phyloP scores from a whole-genome alignment of 805 yeast genomes.

The Kluyveromyces lactis region DNA sequence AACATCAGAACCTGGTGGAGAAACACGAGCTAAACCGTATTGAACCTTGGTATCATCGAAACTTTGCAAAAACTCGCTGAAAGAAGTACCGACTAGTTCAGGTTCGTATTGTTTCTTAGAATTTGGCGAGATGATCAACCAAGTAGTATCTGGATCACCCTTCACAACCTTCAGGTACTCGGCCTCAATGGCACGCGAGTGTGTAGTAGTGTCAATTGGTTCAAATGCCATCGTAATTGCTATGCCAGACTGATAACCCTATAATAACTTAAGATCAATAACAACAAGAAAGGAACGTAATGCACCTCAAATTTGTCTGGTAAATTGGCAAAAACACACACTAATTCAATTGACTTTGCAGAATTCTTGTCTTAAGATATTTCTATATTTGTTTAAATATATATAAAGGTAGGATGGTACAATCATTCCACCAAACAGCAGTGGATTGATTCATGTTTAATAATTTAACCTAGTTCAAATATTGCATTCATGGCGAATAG shows the following conservation, averaged over 20 bases:
- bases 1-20: constrained; percentile 88
- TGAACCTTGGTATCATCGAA: constrained; percentile 85
- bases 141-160: constrained; percentile 61
- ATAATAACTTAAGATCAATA: too few relatives aligned
- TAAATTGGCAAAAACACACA: too few relatives aligned
- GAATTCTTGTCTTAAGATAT: too few relatives aligned
- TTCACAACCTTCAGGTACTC: constrained; percentile 72
- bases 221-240: constrained; percentile 30
- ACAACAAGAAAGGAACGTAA: too few relatives aligned
- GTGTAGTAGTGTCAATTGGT: constrained; percentile 50
- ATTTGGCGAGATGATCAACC: constrained; percentile 77
- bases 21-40: constrained; percentile 81
- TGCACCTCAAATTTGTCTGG: too few relatives aligned
- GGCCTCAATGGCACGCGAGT: constrained; percentile 66
- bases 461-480: too few relatives aligned
- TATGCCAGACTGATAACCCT: background rate
- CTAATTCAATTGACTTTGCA: too few relatives aligned
- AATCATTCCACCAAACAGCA: too few relatives aligned
- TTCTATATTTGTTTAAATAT: too few relatives aligned
- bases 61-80: constrained; percentile 68
- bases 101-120: constrained; percentile 38
- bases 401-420: too few relatives aligned
- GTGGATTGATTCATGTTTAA: too few relatives aligned
- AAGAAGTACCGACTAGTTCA: constrained; percentile 46
- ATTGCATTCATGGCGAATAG: too few relatives aligned